Percentiles rank a stretch among this genome's conserved stretches.
These are phyloP conservation scores for Vaccinium macrocarpon DNA, from an alignment of 148 eudicot species.

Conservation along the genomic window DNA sequence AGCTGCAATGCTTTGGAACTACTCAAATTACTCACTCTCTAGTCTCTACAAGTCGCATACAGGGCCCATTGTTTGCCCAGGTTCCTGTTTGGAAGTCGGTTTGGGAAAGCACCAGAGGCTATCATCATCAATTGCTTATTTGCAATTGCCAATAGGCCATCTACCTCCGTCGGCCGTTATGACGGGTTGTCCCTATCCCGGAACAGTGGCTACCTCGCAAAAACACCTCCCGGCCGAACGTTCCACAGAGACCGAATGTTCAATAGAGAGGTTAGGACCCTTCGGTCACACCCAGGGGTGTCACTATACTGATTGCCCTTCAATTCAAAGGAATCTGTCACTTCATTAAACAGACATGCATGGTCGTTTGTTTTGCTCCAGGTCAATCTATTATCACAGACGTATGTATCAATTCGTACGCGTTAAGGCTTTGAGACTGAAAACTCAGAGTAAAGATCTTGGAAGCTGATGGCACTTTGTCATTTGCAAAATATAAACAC, in stretches of 20 bases:
- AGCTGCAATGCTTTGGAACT: not conserved
- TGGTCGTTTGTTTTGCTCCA: too few species aligned
- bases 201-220: not conserved
- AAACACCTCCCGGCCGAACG: not conserved
- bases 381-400: too few species aligned
- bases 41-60: not conserved
- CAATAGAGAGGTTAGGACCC: not conserved
- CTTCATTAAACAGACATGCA: not conserved
- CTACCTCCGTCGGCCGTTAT: not conserved
- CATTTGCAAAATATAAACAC: not conserved
- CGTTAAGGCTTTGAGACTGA: not conserved
- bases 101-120: not conserved
- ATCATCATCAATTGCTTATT: not conserved
- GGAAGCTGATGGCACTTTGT: not conserved
- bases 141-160: not conserved
- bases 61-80: not conserved
- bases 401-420: too few species aligned
- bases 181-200: not conserved
- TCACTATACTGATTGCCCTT: not conserved
- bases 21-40: not conserved
- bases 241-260: not conserved
- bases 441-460: not conserved
- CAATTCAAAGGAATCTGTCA: not conserved
- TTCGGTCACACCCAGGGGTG: not conserved
- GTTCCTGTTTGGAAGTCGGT: not conserved